Evolutionary conservation across 768 basidiomycete species (phyloP).

Genomic region (Tulasnella sp.): DNA sequence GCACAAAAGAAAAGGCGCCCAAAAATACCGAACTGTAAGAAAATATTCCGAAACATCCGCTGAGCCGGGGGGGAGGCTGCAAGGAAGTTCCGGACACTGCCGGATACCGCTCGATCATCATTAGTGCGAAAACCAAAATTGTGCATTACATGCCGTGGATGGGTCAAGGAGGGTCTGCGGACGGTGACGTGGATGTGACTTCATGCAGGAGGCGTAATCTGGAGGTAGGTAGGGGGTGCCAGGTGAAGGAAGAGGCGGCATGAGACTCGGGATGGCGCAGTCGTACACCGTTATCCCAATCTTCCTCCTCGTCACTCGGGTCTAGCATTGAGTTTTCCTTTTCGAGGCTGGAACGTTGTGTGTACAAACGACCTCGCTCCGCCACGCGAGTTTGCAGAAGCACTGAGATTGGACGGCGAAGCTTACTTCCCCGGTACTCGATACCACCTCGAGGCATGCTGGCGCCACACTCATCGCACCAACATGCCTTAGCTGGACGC

Average conservation of each 20-base stretch:
- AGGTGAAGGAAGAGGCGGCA: neutral
- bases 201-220: neutral
- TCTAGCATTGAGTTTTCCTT: neutral
- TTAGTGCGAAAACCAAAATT: neutral
- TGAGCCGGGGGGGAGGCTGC: neutral
- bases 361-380: neutral
- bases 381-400: neutral
- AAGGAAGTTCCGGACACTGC: neutral
- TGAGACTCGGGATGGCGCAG: neutral
- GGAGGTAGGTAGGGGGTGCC: neutral
- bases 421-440: neutral
- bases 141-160: neutral
- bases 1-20: neutral
- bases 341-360: neutral
- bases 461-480: neutral
- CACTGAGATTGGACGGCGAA: neutral
- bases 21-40: neutral
- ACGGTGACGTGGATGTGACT: neutral
- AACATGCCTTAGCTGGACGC: neutral
- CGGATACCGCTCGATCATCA: neutral
- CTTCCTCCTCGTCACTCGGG: neutral
- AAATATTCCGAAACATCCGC: neutral
- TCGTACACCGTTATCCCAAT: neutral
- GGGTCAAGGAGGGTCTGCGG: too few species aligned
- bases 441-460: neutral